Base-by-base conservation (phyloP, 176 grass and related monocot genomes). In the Neostapfia colusana region DNA sequence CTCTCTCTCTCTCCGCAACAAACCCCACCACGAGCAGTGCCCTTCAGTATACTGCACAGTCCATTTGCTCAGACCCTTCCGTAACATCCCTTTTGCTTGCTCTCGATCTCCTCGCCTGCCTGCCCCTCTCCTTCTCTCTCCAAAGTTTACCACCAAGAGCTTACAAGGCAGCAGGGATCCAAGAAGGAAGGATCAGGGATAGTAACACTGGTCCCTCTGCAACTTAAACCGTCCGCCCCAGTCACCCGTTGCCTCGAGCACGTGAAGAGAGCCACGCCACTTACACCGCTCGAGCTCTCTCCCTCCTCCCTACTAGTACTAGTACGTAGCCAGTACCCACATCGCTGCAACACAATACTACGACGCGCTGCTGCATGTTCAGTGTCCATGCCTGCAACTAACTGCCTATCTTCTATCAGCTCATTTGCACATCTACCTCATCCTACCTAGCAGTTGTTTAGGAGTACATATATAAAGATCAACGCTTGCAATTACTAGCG, bases 21-120 rank as follows among this genome's bases (percentile, higher is more conserved):
- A 79, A 86, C 84, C 80, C 86, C 86, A 88, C 81, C 86, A 81
- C 65, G 76, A 88, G 81, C 76, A 84, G 81, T 72, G 53, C n/a
- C 42, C 3, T 67, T 56, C 21, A 49, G 23, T 48, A n/a, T n/a
- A n/a, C 53, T 36, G 20, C 27, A 79, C 70, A 85, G 77, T 81
- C 64, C 56, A 40, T 56, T 65, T 1, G 70, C 85, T 71, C 72
- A 76, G 46, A 58, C 55, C 31, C 61, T 21, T 39, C 56, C 31
- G 12, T 51, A 79, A 85, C 73, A 85, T 51, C 73, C 73, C 73
- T 75, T 86, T 85, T 86, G 83, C 37, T 25, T 76, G 58, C 40
- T 63, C 72, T 63, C 72, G 72, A 75, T 61, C 38, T 12, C 24
- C 56, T 75, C 43, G 51, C 16, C 26, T 31, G 31, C 3, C 39